phyloP scores from a whole-genome alignment of 805 yeast species.

The Yarrowia sp. region DNA sequence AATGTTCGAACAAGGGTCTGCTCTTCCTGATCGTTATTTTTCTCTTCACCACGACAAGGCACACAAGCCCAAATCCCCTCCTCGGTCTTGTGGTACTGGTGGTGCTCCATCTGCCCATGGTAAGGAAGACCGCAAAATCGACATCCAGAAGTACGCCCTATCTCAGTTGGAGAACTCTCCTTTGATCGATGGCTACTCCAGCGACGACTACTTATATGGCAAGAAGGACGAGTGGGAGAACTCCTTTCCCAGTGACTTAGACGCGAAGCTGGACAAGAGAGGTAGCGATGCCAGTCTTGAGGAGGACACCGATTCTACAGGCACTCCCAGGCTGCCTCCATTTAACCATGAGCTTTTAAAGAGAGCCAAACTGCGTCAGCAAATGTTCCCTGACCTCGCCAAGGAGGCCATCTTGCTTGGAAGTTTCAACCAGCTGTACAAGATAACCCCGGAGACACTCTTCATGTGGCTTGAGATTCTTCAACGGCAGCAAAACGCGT shows the following conservation, averaged over 20 bases:
- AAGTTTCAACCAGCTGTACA: constrained; percentile 39
- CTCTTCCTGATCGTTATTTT: neutral
- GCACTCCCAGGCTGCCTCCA: neutral
- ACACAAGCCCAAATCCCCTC: neutral
- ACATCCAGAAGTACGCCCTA: constrained; percentile 2
- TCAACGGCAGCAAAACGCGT: constrained; percentile 33
- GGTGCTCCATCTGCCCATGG: neutral
- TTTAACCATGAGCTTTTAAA: neutral
- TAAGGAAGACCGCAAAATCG: neutral
- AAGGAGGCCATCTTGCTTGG: constrained; percentile 34
- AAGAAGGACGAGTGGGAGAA: neutral
- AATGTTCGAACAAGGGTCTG: neutral
- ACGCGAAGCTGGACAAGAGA: neutral
- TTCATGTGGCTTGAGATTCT: constrained; percentile 35
- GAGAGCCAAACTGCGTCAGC: neutral
- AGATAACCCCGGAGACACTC: constrained; percentile 37
- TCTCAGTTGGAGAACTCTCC: neutral
- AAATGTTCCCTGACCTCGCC: constrained; percentile 34
- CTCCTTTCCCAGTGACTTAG: neutral
- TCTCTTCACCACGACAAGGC: neutral
- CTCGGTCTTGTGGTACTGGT: neutral
- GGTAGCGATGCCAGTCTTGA: neutral
- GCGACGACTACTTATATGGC: constrained; percentile 26
- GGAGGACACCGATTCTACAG: neutral
- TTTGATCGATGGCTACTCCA: neutral